phyloP scores from a whole-genome alignment of 345 rosid species.

The Syzygium aromaticum region DNA sequence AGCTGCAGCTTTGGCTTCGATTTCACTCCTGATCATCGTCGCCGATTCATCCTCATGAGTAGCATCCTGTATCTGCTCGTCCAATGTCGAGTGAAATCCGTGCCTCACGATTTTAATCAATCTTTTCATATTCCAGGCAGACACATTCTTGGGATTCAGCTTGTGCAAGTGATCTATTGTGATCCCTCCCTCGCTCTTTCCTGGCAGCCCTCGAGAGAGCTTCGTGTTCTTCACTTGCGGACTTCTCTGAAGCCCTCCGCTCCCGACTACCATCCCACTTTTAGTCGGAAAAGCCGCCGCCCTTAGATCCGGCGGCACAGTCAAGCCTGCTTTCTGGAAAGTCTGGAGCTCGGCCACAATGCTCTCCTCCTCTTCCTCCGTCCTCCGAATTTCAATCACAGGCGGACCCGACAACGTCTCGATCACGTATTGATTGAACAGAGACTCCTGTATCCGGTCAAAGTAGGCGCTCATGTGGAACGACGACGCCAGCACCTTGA shows the following conservation, averaged over 20 bases:
- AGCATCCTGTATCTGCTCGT: conserved; percentile 59
- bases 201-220: conserved; percentile 35
- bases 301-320: conserved; percentile 31
- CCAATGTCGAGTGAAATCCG: conserved; percentile 71
- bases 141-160: conserved; percentile 67
- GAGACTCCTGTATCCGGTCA: conserved; percentile 81
- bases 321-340: conserved; percentile 34
- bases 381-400: conserved; percentile 31
- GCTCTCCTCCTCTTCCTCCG: conserved; percentile 45
- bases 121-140: conserved; percentile 98
- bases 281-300: conserved; percentile 20
- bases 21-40: conserved; percentile 54
- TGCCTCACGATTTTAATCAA: conserved; percentile 59
- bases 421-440: conserved; percentile 77
- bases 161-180: conserved; percentile 67
- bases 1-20: conserved; percentile 80
- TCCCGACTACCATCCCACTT: conserved; percentile 17
- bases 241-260: conserved; percentile 33
- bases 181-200: conserved; percentile 38
- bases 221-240: conserved; percentile 38
- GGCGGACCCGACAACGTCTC: conserved; percentile 83
- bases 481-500: conserved; percentile 87
- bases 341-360: conserved; percentile 22
- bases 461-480: conserved; percentile 89
- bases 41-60: conserved; percentile 45